Evolutionary conservation across 192 early-diverging fungal genomes (phyloP), one percentile per base, ranked within the genome.

Genomic region (Umbelopsis sp.): DNA sequence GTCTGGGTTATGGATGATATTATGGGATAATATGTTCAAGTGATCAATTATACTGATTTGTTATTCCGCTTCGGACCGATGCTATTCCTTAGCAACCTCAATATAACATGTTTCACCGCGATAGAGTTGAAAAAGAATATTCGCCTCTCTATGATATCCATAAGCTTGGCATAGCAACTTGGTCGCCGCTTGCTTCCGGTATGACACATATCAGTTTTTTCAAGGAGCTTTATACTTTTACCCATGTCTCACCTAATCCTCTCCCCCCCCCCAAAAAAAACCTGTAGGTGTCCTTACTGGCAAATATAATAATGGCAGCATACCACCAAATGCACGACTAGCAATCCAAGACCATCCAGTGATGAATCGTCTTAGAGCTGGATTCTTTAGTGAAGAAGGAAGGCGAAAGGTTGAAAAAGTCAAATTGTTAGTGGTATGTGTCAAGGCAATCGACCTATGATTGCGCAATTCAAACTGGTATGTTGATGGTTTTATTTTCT

Each of bases 71-170:
- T 50, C 14, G 21, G 34, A 14, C 50, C 29, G 36, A 71, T 29
- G 17, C 11, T 25, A 32, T 45, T 36, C 11, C 45, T 3, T 84
- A 91, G 74, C 88, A 93, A 78, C 88, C 91, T 36, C 93, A 95
- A 74, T 95, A 95, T 81, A 94, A 94, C 78, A 91, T 94, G 89
- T 85, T 94, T 66, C 85, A 92, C 67, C 89, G 94, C 14, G 93
- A 94, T 51, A 84, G 90, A 22, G 81, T 94, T 41, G 92, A 90
- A 71, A 80, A 82, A 45, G 91, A 94, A 77, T 94, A 94, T 77
- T 66, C 75, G 0, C 89, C 91, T 21, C 67, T 96, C 50, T 93
- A 85, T 85, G 79, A 85, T 51, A 88, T 87, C 73, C 84, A 82
- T 69, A 84, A 86, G 1, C 78, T 94, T 45, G 94, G 94, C 0